Percentiles rank a stretch among this genome's conserved stretches.
phyloP scores from a whole-genome alignment of 371 early-diverging fungal species.

The Saksenaea oblongispora region DNA sequence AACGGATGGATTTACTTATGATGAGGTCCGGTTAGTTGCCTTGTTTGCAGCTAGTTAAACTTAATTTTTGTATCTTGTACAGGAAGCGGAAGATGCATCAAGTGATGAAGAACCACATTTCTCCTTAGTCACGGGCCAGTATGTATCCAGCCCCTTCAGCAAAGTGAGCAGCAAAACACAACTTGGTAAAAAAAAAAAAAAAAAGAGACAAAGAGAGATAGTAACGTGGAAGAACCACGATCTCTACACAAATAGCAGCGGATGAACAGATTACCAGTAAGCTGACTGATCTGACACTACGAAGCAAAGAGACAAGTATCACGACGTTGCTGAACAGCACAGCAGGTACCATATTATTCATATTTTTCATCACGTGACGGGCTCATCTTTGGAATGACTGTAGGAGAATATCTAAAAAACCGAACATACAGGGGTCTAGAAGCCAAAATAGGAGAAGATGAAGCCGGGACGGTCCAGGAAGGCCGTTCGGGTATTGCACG shows the following conservation, averaged over 20 bases:
- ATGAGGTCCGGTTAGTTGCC: conserved; percentile 24
- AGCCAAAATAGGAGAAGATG: conserved; percentile 65
- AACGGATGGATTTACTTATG: conserved; percentile 43
- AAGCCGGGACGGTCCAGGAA: conserved; percentile 68
- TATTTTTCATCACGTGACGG: neutral
- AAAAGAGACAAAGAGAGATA: neutral
- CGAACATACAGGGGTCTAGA: conserved; percentile 84
- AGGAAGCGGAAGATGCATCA: conserved; percentile 50
- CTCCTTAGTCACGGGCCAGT: conserved; percentile 87
- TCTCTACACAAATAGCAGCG: neutral
- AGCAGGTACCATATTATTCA: conserved; percentile 53
- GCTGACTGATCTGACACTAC: conserved; percentile 56
- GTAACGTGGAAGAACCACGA: neutral
- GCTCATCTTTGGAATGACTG: conserved; percentile 7
- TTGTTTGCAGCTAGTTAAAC: neutral
- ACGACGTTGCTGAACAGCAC: conserved; percentile 73
- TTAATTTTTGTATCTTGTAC: neutral
- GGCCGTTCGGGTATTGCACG: conserved; percentile 88
- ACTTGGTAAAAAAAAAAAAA: conserved; percentile 20
- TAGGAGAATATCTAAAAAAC: conserved; percentile 66
- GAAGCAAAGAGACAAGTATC: conserved; percentile 62
- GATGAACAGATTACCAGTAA: conserved; percentile 35
- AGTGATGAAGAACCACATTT: conserved; percentile 83
- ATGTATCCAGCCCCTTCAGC: conserved; percentile 57
- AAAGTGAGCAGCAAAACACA: conserved; percentile 24